Percentiles rank a stretch among this genome's conserved stretches.
These are phyloP conservation scores for Eucalyptus erythrocorys DNA, from an alignment of 345 rosid species.

Conservation along the genomic window DNA sequence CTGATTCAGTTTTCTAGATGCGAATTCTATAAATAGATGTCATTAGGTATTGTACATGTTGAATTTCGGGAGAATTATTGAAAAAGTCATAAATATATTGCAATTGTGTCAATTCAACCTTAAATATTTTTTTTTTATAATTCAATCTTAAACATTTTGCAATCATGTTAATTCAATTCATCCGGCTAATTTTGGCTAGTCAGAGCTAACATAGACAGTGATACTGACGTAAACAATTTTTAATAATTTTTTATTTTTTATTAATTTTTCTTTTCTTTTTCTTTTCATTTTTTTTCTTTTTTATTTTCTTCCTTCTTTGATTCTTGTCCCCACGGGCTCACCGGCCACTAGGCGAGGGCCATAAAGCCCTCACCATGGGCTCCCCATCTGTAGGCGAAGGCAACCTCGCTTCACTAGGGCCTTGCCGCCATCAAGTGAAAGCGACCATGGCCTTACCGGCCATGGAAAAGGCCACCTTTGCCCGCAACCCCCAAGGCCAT, in stretches of 20 bases:
- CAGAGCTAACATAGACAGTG: fast-evolving
- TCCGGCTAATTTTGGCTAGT: fast-evolving
- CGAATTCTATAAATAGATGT: background rate
- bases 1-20: background rate
- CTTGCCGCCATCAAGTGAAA: too few species aligned
- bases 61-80: background rate
- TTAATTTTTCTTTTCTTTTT: fast-evolving
- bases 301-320: too few species aligned
- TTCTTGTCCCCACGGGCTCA: background rate
- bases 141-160: background rate
- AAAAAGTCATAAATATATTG: too few species aligned
- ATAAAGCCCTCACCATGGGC: background rate
- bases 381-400: too few species aligned
- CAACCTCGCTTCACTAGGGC: too few species aligned
- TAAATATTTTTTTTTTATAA: too few species aligned
- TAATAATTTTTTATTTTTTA: too few species aligned
- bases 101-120: fast-evolving
- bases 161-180: too few species aligned
- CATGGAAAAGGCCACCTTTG: too few species aligned
- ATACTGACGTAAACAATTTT: fast-evolving
- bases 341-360: background rate
- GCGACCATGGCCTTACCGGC: background rate
- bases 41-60: background rate
- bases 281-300: too few species aligned
- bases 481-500: too few species aligned